Conservation (phyloP, 2,329 filamentous ascomycete genomes). For the Microsporum audouinii region DNA sequence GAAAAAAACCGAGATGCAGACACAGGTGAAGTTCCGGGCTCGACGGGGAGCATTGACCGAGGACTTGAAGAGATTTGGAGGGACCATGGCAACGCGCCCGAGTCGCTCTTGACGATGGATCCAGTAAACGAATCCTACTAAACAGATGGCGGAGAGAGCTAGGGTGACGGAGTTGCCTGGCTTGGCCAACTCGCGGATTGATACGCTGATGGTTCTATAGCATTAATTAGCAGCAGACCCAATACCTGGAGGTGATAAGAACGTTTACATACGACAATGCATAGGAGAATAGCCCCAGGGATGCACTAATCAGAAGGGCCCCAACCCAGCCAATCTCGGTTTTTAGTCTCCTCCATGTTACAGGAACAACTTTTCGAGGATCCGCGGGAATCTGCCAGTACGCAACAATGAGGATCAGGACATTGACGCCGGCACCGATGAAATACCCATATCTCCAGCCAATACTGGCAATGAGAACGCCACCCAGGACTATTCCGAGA, state of each 20-base stretch:
- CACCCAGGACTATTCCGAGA: slow-evolving; percentile 40
- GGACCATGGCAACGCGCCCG: slow-evolving; percentile 43
- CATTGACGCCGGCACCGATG: slow-evolving; percentile 34
- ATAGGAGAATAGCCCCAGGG: slow-evolving; percentile 42
- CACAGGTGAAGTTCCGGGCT: slow-evolving; percentile 39
- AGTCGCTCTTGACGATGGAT: slow-evolving; percentile 36
- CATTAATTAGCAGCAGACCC: background rate
- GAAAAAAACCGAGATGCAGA: slow-evolving; percentile 41
- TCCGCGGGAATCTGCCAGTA: slow-evolving; percentile 11
- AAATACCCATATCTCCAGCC: slow-evolving; percentile 46
- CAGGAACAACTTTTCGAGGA: slow-evolving; percentile 6
- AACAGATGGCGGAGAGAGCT: slow-evolving; percentile 16
- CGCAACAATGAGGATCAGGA: slow-evolving; percentile 6
- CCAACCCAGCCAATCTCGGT: slow-evolving; percentile 43
- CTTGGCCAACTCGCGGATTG: slow-evolving; percentile 49
- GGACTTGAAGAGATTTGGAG: slow-evolving; percentile 48
- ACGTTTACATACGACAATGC: slow-evolving; percentile 35
- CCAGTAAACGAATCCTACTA: slow-evolving; percentile 44
- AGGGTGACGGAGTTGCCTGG: slow-evolving; percentile 36
- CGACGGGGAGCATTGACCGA: slow-evolving; percentile 38
- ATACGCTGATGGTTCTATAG: slow-evolving; percentile 20
- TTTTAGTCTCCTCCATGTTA: slow-evolving; percentile 7
- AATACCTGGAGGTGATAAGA: background rate
- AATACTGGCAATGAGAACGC: slow-evolving; percentile 40
- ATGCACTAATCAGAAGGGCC: slow-evolving; percentile 35